Conservation (phyloP, 2,329 filamentous ascomycete species). For the Colletotrichum falcatum region DNA sequence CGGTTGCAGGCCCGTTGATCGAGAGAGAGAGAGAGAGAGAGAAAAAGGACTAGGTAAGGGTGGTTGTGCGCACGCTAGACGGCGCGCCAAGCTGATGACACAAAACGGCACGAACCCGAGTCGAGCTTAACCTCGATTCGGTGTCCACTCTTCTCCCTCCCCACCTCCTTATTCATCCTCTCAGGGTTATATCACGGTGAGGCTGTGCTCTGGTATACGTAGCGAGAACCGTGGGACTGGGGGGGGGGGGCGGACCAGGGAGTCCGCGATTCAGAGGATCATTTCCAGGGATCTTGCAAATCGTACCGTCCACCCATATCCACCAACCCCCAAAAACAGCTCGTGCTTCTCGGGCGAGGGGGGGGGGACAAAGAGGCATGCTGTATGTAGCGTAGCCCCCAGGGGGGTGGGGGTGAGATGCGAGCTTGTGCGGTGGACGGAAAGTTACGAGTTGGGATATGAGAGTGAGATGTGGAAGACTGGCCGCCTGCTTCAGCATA, state of each 20-base stretch:
- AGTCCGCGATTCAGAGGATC: conserved; percentile 41
- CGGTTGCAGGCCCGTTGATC: conserved; percentile 1
- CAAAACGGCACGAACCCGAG: conserved; percentile 32
- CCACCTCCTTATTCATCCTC: neutral
- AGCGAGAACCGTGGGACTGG: conserved; percentile 31
- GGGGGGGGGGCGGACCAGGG: conserved; percentile 2
- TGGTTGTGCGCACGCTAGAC: neutral
- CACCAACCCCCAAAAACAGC: conserved; percentile 28
- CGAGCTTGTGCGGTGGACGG: conserved; percentile 22
- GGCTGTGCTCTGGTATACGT: conserved; percentile 32
- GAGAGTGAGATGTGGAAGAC: neutral
- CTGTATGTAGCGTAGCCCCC: neutral
- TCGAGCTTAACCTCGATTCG: conserved; percentile 36
- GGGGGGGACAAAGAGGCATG: neutral
- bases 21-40: no score
- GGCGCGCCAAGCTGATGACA: neutral
- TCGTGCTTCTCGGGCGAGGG: neutral
- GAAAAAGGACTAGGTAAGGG: no score
- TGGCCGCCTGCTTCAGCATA: conserved; percentile 3
- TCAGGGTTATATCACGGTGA: conserved; percentile 7
- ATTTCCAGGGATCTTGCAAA: conserved; percentile 41
- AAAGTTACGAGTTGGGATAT: neutral
- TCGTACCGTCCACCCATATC: conserved; percentile 37
- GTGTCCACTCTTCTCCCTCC: neutral
- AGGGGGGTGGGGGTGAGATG: neutral